Percentiles rank a stretch among this genome's conserved stretches.
These are phyloP conservation scores for Termitomyces sp. DNA, from an alignment of 768 basidiomycete genomes.

Conservation along the genomic window DNA sequence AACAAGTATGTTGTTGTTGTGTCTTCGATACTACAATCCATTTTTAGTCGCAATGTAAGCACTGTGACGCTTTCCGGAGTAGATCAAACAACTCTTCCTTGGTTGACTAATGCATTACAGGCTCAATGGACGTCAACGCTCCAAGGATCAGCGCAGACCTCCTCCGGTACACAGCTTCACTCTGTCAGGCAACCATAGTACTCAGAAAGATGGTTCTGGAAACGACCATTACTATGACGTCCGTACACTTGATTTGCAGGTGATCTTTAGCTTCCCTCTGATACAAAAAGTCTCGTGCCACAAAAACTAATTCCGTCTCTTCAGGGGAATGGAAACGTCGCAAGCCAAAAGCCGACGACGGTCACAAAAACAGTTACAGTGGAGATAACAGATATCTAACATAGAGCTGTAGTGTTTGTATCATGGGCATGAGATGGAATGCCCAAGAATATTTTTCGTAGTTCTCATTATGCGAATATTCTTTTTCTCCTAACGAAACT, in stretches of 20 bases:
- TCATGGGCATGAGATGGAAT: not conserved
- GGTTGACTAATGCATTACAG: slow-evolving; percentile 1
- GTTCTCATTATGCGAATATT: not conserved
- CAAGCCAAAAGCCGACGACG: slow-evolving; percentile 3
- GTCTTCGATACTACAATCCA: not conserved
- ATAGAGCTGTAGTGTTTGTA: not conserved
- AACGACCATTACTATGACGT: slow-evolving; percentile 9
- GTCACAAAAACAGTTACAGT: slow-evolving; percentile 14
- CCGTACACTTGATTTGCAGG: slow-evolving; percentile 4
- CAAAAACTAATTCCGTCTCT: not conserved
- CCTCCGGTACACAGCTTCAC: not conserved
- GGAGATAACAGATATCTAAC: slow-evolving; percentile 14
- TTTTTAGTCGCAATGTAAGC: slow-evolving; percentile 33
- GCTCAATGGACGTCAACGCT: slow-evolving; percentile 17
- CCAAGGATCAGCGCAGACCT: slow-evolving; percentile 9
- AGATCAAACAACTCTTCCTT: not conserved
- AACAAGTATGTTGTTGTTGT: slow-evolving; percentile 11
- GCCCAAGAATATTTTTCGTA: not conserved
- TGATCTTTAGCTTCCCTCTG: not conserved
- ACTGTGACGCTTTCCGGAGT: not conserved
- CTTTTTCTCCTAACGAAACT: too few species aligned
- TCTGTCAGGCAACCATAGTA: not conserved
- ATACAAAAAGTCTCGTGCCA: not conserved
- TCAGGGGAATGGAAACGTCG: not conserved
- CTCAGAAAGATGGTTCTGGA: not conserved